These are phyloP conservation scores for Sechiopsis laciniata DNA, from an alignment of 306 rosid species.

Conservation along the genomic window DNA sequence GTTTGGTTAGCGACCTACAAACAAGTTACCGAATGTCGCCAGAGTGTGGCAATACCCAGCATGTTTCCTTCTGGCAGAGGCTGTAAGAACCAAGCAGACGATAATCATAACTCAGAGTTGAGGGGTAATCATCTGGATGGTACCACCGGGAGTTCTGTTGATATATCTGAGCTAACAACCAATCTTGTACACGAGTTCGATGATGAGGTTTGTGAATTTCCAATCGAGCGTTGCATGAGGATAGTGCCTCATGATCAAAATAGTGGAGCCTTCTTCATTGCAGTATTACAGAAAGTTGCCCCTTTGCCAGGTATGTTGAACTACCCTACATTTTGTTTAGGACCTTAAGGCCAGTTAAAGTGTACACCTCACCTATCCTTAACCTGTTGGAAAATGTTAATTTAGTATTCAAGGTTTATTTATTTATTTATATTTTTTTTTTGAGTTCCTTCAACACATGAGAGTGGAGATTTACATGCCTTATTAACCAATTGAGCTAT, in stretches of 20 bases:
- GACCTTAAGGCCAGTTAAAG: neutral
- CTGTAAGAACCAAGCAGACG: constrained; percentile 27
- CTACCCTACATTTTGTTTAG: neutral
- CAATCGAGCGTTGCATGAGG: constrained; percentile 84
- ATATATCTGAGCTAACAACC: constrained; percentile 31
- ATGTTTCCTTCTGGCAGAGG: constrained; percentile 88
- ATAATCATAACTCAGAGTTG: constrained; percentile 30
- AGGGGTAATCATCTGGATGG: constrained; percentile 33
- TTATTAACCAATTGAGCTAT: too few relatives aligned
- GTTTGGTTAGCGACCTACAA: constrained; percentile 59
- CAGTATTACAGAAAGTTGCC: constrained; percentile 72
- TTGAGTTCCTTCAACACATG: too few relatives aligned
- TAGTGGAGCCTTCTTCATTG: constrained; percentile 92
- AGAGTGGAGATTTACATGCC: too few relatives aligned
- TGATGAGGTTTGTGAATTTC: constrained; percentile 63
- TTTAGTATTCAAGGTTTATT: neutral
- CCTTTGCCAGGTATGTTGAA: constrained; percentile 62
- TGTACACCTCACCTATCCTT: too few relatives aligned
- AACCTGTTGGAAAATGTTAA: neutral
- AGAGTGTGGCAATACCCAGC: constrained; percentile 45
- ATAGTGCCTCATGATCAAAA: constrained; percentile 95
- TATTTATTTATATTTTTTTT: too few relatives aligned
- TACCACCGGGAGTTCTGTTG: constrained; percentile 39
- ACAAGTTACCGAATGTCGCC: constrained; percentile 59
- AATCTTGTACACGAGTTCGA: constrained; percentile 33